Conservation (phyloP, 768 basidiomycete species). For the Stropharia rugosoannulata region DNA sequence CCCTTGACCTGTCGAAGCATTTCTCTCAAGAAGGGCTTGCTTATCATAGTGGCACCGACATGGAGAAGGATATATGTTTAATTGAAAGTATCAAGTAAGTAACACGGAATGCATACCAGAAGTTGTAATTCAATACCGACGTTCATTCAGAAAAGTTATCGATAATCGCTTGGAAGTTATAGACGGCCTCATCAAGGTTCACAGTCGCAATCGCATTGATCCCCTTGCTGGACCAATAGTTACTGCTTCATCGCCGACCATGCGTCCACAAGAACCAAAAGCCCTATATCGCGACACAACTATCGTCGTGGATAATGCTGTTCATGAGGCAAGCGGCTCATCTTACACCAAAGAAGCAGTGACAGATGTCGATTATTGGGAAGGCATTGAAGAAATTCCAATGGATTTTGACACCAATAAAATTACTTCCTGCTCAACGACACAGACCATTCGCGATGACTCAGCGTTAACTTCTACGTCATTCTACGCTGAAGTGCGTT, state of each 20-base stretch:
- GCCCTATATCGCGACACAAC: neutral
- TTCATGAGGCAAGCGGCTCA: neutral
- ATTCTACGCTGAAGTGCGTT: conserved; percentile 51
- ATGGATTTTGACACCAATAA: conserved; percentile 16
- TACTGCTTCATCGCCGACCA: neutral
- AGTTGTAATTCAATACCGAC: neutral
- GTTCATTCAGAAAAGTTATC: conserved; percentile 13
- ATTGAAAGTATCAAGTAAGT: conserved; percentile 42
- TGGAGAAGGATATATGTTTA: conserved; percentile 34
- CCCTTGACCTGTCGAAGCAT: conserved; percentile 29
- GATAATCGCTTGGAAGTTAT: conserved; percentile 9
- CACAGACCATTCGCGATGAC: neutral
- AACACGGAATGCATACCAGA: neutral
- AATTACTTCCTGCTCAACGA: neutral
- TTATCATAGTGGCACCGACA: conserved; percentile 22
- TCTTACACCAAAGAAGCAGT: neutral
- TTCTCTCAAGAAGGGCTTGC: conserved; percentile 25
- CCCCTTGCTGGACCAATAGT: neutral
- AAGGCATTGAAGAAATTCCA: conserved; percentile 39
- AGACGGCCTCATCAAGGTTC: neutral
- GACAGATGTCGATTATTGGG: conserved; percentile 51
- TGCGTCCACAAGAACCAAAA: conserved; percentile 14
- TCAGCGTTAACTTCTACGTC: conserved; percentile 9
- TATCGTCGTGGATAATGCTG: neutral
- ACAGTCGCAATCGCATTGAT: neutral